Percentiles rank a stretch among this genome's conserved stretches.
Evolutionary conservation across 192 early-diverging fungal genomes (phyloP).

Genomic region (Endogone sp.): DNA sequence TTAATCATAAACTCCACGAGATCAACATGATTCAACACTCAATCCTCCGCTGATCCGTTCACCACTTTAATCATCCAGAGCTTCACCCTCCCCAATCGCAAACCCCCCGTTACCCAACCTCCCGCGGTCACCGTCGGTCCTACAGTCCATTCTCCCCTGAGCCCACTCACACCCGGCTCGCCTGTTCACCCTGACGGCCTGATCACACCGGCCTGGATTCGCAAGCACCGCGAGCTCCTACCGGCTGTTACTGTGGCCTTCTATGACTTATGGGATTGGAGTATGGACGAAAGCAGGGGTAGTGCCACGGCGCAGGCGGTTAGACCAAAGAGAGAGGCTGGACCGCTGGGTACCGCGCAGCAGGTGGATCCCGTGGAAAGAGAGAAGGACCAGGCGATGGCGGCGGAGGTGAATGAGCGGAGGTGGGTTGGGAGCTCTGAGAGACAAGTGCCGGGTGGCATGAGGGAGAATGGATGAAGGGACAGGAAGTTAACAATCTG

Average conservation of each 20-base stretch:
- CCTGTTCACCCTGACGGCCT: slow-evolving; percentile 82
- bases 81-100: slow-evolving; percentile 20
- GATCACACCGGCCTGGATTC: slow-evolving; percentile 67
- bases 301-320: slow-evolving; percentile 6
- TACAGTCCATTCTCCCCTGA: slow-evolving; percentile 53
- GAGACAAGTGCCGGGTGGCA: too few species aligned
- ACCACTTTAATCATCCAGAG: slow-evolving; percentile 18
- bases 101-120: slow-evolving; percentile 26
- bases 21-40: too few species aligned
- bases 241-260: slow-evolving; percentile 68
- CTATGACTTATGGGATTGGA: slow-evolving; percentile 61
- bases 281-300: slow-evolving; percentile 14
- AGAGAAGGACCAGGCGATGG: slow-evolving; percentile 57
- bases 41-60: too few species aligned
- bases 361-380: slow-evolving; percentile 49
- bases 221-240: slow-evolving; percentile 54
- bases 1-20: too few species aligned
- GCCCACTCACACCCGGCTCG: slow-evolving; percentile 63
- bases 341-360: slow-evolving; percentile 26
- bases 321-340: slow-evolving; percentile 17
- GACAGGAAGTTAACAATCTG: too few species aligned
- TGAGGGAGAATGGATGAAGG: too few species aligned
- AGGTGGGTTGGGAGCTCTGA: slow-evolving; percentile 33
- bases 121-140: slow-evolving; percentile 25
- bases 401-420: slow-evolving; percentile 62